Evolutionary conservation across 768 basidiomycete genomes (phyloP).

Genomic region (Rubroboletus satanas): DNA sequence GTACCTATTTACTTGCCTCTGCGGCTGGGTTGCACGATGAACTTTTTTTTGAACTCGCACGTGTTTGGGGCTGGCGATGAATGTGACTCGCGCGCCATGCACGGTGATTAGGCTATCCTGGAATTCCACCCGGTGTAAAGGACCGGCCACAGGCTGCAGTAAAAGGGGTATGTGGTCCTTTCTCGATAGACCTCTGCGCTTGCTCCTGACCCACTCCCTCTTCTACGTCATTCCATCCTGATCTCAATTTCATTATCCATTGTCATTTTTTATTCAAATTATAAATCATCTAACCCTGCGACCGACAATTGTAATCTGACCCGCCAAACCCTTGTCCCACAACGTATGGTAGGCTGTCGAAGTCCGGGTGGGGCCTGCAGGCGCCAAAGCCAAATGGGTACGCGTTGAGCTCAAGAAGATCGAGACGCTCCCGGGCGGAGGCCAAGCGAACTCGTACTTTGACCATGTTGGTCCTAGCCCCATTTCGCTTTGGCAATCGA

Average conservation of each 20-base stretch:
- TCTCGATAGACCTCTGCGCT: background rate
- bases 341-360: slow-evolving; percentile 66
- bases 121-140: slow-evolving; percentile 73
- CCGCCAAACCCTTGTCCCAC: background rate
- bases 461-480: slow-evolving; percentile 83
- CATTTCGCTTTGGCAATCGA: slow-evolving; percentile 76
- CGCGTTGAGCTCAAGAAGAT: slow-evolving; percentile 88
- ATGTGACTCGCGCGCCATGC: slow-evolving; percentile 8
- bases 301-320: background rate
- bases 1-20: background rate
- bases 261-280: background rate
- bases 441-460: slow-evolving; percentile 64
- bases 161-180: slow-evolving; percentile 63
- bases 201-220: slow-evolving; percentile 2
- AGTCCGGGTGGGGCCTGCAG: slow-evolving; percentile 67
- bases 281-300: background rate
- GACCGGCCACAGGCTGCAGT: slow-evolving; percentile 82
- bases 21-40: background rate
- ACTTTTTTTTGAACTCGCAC: background rate
- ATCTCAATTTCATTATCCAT: slow-evolving; percentile 3
- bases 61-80: background rate
- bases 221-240: background rate
- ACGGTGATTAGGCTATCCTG: slow-evolving; percentile 65
- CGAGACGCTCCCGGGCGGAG: slow-evolving; percentile 75
- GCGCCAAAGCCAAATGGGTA: slow-evolving; percentile 90